Base-by-base conservation (phyloP, 2,329 filamentous ascomycete species). In the Thelonectria olida region DNA sequence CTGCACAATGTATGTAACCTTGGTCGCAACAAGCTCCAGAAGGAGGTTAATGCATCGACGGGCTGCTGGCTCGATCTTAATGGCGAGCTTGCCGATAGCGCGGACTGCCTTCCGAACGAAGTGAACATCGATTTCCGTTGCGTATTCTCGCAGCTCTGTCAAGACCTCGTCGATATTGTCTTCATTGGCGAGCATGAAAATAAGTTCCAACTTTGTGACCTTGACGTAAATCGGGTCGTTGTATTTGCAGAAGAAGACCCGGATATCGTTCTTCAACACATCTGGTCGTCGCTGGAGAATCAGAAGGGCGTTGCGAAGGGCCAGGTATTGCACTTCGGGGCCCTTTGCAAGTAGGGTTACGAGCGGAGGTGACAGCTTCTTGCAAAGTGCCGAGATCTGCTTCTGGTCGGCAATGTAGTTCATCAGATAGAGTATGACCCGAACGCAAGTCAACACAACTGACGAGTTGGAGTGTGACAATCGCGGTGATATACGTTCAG, bases 161-260 rank as follows among this genome's bases (percentile, higher is more conserved):
- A 99, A 80, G 1, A 99, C 96, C 74, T 98, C 93, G 49, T 93
- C 90, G 70, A 99, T 99, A 75, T 99, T 99, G 72, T 90, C 91
- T 78, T 97, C 93, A 31, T 88, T 97, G 7, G 96, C 96, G 62
- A 99, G 86, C 96, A 98, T 99, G 79, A 99, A 99, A 68, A 99
- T 98, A 70, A 99, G 86, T 79, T 99, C 96, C 50, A 99, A 85
- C 79, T 99, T 99, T 15, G 96, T 99, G 52, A 99, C 96, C 79
- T 99, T 99, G 80, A 99, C 96, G 76, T 98, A 99, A 66, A 99
- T 99, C 0, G 96, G 96, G 74, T 99, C 96, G 76, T 99, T 99
- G 80, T 99, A 99, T 84, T 99, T 99, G 88, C 96, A 99, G 80
- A 99, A 99, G 81, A 99, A 99, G 28, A 99, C 96, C 47, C 96